Conservation (phyloP, 257 asterid species). For the Ligustrum vulgare region DNA sequence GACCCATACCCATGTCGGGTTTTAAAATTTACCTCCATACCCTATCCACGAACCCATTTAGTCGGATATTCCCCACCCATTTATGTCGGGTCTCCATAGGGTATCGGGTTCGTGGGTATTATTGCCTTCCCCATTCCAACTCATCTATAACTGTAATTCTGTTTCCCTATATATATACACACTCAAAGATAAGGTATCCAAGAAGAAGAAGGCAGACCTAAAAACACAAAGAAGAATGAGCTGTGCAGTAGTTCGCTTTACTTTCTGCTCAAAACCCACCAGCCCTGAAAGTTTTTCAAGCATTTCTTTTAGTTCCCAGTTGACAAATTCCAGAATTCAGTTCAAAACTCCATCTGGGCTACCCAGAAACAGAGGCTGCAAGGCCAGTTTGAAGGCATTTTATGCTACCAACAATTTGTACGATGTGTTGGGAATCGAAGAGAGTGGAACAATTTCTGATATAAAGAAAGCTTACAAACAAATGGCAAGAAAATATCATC, state of each 20-base stretch:
- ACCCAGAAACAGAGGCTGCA: not conserved
- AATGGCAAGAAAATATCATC: constrained; percentile 2
- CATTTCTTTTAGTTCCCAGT: not conserved
- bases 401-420: not conserved
- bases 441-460: not conserved
- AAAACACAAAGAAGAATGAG: not conserved
- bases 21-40: no score
- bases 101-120: no score
- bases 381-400: not conserved
- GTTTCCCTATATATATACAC: not conserved
- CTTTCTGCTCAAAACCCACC: not conserved
- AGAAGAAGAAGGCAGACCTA: not conserved
- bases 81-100: no score
- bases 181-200: not conserved
- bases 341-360: not conserved
- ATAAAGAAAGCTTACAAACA: not conserved
- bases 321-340: not conserved
- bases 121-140: no score
- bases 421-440: not conserved
- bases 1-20: no score
- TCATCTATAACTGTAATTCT: not conserved
- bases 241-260: not conserved
- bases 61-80: no score
- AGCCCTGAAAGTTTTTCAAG: not conserved
- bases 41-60: no score